phyloP scores from a whole-genome alignment of 2,329 filamentous ascomycete genomes.

The Calcarisporium arbuscula region DNA sequence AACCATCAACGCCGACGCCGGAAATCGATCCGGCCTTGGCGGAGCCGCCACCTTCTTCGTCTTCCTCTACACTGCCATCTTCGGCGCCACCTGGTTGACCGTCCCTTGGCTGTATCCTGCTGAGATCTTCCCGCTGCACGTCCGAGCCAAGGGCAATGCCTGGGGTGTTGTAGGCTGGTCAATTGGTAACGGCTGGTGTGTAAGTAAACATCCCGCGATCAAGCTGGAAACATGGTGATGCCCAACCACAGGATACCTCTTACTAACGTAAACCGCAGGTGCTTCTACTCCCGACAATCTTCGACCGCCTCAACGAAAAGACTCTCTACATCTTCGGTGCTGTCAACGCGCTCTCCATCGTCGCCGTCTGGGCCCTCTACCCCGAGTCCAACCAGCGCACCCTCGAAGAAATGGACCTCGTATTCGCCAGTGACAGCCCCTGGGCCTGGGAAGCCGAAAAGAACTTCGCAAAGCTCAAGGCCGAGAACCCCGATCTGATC shows the following conservation, averaged over 20 bases:
- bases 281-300: slow-evolving; percentile 54
- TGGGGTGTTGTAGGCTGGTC: slow-evolving; percentile 73
- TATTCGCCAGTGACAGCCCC: slow-evolving; percentile 60
- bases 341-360: slow-evolving; percentile 58
- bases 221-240: slow-evolving; percentile 17
- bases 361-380: slow-evolving; percentile 67
- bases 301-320: slow-evolving; percentile 58
- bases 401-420: slow-evolving; percentile 67
- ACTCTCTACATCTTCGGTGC: slow-evolving; percentile 69
- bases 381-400: slow-evolving; percentile 70
- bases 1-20: slow-evolving; percentile 36
- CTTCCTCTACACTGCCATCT: slow-evolving; percentile 45
- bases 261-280: slow-evolving; percentile 16
- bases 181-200: slow-evolving; percentile 63
- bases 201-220: too few relatives aligned
- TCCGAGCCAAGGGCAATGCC: slow-evolving; percentile 68
- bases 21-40: slow-evolving; percentile 44
- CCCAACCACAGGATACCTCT: too few relatives aligned
- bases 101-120: slow-evolving; percentile 60
- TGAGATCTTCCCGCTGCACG: slow-evolving; percentile 66
- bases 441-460: slow-evolving; percentile 68
- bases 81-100: slow-evolving; percentile 41
- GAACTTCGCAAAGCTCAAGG: slow-evolving; percentile 56
- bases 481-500: slow-evolving; percentile 45
- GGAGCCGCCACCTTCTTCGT: slow-evolving; percentile 65